phyloP scores from a whole-genome alignment of 345 rosid genomes.

The Turritis glabra region DNA sequence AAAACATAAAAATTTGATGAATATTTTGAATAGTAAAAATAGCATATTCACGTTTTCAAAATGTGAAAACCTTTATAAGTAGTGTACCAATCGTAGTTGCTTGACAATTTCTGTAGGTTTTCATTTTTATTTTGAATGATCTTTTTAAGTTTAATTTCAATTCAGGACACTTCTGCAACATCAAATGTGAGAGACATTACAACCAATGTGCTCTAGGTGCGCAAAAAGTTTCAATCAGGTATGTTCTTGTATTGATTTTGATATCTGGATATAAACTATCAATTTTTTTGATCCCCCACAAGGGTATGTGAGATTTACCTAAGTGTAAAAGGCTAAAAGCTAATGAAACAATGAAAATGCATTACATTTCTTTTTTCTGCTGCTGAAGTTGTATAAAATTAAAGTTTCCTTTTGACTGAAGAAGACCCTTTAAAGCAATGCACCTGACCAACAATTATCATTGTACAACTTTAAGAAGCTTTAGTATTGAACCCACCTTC shows the following conservation, averaged over 20 bases:
- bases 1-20: too few species aligned
- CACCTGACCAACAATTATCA: constrained; percentile 23
- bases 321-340: background rate
- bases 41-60: too few species aligned
- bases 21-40: too few species aligned
- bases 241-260: background rate
- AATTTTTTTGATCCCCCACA: background rate
- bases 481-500: constrained; percentile 10
- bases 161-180: background rate
- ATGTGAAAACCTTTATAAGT: too few species aligned
- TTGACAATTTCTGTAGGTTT: background rate
- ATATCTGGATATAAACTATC: background rate
- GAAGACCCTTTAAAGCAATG: constrained; percentile 37
- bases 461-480: constrained; percentile 28
- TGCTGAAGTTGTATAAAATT: background rate
- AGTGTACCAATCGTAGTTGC: too few species aligned
- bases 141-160: background rate
- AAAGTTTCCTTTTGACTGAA: constrained; percentile 32
- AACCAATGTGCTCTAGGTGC: background rate
- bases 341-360: background rate
- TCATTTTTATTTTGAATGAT: background rate
- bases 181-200: background rate
- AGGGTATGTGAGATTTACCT: background rate
- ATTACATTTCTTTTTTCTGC: background rate
- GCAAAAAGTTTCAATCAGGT: background rate